Evolutionary conservation across 2,329 filamentous ascomycete species (phyloP).

Genomic region (Coniosporium tulheliwenetii): DNA sequence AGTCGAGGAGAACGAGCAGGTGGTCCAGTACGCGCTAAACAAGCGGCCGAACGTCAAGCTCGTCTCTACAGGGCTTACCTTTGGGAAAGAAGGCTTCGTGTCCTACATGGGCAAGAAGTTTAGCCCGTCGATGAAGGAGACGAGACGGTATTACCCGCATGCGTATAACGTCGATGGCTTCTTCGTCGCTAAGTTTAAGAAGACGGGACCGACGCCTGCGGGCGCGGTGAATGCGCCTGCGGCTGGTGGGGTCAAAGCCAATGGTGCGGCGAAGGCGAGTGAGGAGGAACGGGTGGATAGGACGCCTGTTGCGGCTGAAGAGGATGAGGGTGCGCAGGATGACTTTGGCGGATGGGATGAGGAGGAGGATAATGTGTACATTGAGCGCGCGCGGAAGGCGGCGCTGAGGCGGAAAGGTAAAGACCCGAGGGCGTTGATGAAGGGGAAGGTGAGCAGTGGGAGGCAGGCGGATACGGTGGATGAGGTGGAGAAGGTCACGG

Average conservation of each 20-base stretch:
- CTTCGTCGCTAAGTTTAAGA: slow-evolving; percentile 96
- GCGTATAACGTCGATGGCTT: slow-evolving; percentile 94
- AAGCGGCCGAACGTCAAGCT: slow-evolving; percentile 89
- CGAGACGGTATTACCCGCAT: slow-evolving; percentile 77
- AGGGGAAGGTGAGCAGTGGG: neutral
- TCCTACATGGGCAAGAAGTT: slow-evolving; percentile 86
- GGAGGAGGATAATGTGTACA: slow-evolving; percentile 32
- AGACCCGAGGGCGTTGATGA: slow-evolving; percentile 23
- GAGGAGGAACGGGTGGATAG: slow-evolving; percentile 43
- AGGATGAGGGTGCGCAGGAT: slow-evolving; percentile 15
- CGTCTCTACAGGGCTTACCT: slow-evolving; percentile 77
- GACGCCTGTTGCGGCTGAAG: slow-evolving; percentile 43
- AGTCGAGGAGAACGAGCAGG: slow-evolving; percentile 83
- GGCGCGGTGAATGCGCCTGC: slow-evolving; percentile 32
- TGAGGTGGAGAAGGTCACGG: too few relatives aligned
- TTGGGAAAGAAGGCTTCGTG: slow-evolving; percentile 86
- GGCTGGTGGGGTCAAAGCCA: slow-evolving; percentile 13
- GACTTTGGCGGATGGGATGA: slow-evolving; percentile 35
- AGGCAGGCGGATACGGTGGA: too few relatives aligned
- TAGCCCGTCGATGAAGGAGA: slow-evolving; percentile 68
- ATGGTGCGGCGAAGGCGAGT: slow-evolving; percentile 10
- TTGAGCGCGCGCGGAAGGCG: slow-evolving; percentile 27
- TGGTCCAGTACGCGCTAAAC: slow-evolving; percentile 83
- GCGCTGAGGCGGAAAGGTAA: slow-evolving; percentile 29
- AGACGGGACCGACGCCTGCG: slow-evolving; percentile 61